A percentile compares a stretch with the other conserved stretches of the same genome.
phyloP scores from a whole-genome alignment of 345 rosid species.

The Arabidopsis arenosa region DNA sequence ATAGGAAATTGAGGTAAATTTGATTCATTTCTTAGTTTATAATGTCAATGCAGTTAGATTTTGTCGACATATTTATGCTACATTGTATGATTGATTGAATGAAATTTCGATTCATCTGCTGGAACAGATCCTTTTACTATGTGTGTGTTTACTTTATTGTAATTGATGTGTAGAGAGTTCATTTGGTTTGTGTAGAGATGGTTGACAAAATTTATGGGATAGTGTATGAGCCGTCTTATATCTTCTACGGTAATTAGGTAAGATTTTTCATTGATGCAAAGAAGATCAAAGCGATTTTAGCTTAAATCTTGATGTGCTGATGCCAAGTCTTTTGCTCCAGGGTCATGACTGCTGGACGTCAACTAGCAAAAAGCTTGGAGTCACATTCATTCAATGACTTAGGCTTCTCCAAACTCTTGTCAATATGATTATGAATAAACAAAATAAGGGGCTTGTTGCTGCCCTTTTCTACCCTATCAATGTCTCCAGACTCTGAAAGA shows the following conservation, averaged over 20 bases:
- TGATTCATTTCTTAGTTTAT: neutral
- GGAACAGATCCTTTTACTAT: neutral
- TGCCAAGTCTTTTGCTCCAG: conserved; percentile 46
- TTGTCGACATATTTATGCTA: neutral
- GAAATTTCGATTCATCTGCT: neutral
- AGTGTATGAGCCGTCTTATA: neutral
- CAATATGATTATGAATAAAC: no score
- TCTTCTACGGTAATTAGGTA: neutral
- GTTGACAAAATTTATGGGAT: conserved; percentile 8
- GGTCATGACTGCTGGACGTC: conserved; percentile 91
- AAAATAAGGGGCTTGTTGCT: no score
- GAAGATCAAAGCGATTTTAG: neutral
- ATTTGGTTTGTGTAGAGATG: conserved; percentile 20
- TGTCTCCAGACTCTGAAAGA: no score
- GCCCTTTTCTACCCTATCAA: no score
- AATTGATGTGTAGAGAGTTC: neutral
- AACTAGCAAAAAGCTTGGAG: conserved; percentile 90
- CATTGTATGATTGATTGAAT: conserved; percentile 7
- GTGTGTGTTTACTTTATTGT: conserved; percentile 13
- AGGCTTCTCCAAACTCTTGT: conserved; percentile 94
- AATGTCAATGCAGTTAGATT: no score
- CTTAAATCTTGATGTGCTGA: conserved; percentile 19
- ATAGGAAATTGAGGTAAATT: neutral
- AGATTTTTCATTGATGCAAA: neutral
- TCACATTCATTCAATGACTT: conserved; percentile 86